Percentiles rank a stretch among this genome's conserved stretches.
Evolutionary conservation across 805 yeast species (phyloP).

Genomic region (Teunomyces funiuensis): DNA sequence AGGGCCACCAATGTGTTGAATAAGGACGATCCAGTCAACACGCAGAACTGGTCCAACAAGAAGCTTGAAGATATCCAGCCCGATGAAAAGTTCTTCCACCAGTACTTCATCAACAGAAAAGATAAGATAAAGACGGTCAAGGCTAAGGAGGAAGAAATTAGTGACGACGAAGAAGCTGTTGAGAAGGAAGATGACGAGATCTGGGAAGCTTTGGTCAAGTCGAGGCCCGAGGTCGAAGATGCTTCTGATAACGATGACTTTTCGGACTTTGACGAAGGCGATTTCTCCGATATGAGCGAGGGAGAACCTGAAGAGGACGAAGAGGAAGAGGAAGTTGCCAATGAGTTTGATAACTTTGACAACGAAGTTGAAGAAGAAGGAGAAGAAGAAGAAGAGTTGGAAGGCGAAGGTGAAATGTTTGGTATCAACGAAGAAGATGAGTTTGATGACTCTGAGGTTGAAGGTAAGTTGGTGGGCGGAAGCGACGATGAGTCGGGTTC

Average conservation of each 20-base stretch:
- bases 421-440: slow-evolving; percentile 29
- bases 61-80: slow-evolving; percentile 69
- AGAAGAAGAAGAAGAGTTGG: slow-evolving; percentile 16
- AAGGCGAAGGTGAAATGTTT: slow-evolving; percentile 22
- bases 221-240: slow-evolving; percentile 69
- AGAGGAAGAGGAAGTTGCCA: slow-evolving; percentile 22
- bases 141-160: slow-evolving; percentile 20
- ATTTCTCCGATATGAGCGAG: slow-evolving; percentile 36
- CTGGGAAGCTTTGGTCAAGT: slow-evolving; percentile 76
- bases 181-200: slow-evolving; percentile 67
- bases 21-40: slow-evolving; percentile 69
- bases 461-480: slow-evolving; percentile 23
- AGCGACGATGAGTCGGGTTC: slow-evolving; percentile 30
- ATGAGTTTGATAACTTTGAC: slow-evolving; percentile 23
- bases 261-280: slow-evolving; percentile 47
- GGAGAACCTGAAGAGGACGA: slow-evolving; percentile 24
- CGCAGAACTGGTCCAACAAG: slow-evolving; percentile 78
- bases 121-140: slow-evolving; percentile 28
- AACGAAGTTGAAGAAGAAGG: slow-evolving; percentile 23
- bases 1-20: slow-evolving; percentile 50
- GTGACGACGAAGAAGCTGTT: slow-evolving; percentile 41
- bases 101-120: slow-evolving; percentile 71
- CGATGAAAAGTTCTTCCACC: slow-evolving; percentile 85
- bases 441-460: slow-evolving; percentile 13
- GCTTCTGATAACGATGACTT: slow-evolving; percentile 32